Percentiles rank a stretch among this genome's conserved stretches.
phyloP scores from a whole-genome alignment of 2,329 filamentous ascomycete species.

The Ilyonectria destructans region DNA sequence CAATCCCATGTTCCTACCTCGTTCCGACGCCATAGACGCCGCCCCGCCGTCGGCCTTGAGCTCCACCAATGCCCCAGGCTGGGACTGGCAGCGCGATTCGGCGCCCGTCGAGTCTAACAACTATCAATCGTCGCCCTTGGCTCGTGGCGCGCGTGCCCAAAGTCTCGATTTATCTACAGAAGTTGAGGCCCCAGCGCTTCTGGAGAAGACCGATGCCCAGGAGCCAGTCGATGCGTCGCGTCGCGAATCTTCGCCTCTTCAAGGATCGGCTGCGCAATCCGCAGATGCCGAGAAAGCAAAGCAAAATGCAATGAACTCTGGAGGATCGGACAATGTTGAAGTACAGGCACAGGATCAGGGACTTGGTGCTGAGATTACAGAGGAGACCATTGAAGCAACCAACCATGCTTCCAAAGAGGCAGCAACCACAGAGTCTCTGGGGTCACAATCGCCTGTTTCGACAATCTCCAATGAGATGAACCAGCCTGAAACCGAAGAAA shows the following conservation, averaged over 20 bases:
- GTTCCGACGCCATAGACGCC: conserved; percentile 27
- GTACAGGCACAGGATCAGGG: neutral
- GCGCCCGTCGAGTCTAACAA: conserved; percentile 19
- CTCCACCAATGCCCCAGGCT: conserved; percentile 29
- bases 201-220: neutral
- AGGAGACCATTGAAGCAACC: neutral
- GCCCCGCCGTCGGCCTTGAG: conserved; percentile 23
- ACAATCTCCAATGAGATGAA: neutral
- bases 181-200: conserved; percentile 2
- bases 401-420: neutral
- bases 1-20: conserved; percentile 37
- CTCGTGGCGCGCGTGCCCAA: neutral
- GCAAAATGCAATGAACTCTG: neutral
- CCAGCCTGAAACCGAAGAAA: neutral
- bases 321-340: neutral
- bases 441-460: neutral
- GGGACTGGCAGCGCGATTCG: conserved; percentile 38
- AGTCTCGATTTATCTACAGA: conserved; percentile 34
- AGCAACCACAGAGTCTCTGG: neutral
- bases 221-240: conserved; percentile 9
- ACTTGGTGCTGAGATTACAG: no score
- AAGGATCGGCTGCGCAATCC: conserved; percentile 20
- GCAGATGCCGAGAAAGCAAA: conserved; percentile 2
- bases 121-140: conserved; percentile 30
- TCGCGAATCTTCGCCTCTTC: conserved; percentile 21